Evolutionary conservation across 106 monocot genomes (phyloP).

Genomic region (Acorus calamus): DNA sequence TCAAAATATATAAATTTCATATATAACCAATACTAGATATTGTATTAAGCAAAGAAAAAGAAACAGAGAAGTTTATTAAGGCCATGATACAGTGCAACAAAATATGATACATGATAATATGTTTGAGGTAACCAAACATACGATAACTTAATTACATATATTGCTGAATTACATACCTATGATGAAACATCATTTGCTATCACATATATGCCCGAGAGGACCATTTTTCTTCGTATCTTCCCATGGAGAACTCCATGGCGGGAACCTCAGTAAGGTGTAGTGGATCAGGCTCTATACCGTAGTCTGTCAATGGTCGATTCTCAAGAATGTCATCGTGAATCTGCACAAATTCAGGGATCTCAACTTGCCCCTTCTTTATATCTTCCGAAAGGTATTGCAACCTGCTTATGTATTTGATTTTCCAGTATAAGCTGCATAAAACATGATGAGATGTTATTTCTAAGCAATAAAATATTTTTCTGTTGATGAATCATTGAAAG

Average conservation of each 20-base stretch:
- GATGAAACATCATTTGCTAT: neutral
- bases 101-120: too few relatives aligned
- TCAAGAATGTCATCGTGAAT: conserved; percentile 80
- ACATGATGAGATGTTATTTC: neutral
- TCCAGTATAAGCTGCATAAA: conserved; percentile 80
- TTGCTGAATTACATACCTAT: too few relatives aligned
- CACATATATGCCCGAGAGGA: conserved; percentile 27
- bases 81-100: too few relatives aligned
- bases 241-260: conserved; percentile 36
- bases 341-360: conserved; percentile 86
- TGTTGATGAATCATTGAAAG: too few relatives aligned
- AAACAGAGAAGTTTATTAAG: too few relatives aligned
- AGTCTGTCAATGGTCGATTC: conserved; percentile 81
- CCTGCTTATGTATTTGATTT: conserved; percentile 91
- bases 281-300: conserved; percentile 90
- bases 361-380: conserved; percentile 74
- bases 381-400: conserved; percentile 89
- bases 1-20: too few relatives aligned
- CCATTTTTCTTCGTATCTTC: conserved; percentile 60
- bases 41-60: too few relatives aligned
- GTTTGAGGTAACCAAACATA: too few relatives aligned
- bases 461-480: too few relatives aligned
- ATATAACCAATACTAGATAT: too few relatives aligned
- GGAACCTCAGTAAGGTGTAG: conserved; percentile 56
- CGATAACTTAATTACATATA: too few relatives aligned